Evolutionary conservation across 2,329 filamentous ascomycete genomes (phyloP), one percentile per base, ranked within the genome.

Genomic region (Trichoderma pleuroti): DNA sequence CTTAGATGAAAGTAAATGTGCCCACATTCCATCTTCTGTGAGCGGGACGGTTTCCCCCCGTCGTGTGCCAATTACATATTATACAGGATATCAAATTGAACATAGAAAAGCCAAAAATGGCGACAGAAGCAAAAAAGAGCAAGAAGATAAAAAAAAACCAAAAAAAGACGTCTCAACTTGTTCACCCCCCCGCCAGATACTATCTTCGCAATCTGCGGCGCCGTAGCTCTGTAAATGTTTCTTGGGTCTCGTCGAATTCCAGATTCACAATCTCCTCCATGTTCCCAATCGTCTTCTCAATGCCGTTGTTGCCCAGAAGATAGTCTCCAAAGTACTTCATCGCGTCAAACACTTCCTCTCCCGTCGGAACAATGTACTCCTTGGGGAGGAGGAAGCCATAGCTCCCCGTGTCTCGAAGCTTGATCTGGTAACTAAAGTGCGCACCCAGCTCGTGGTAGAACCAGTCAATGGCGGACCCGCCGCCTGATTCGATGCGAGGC

Each of bases 351-450:
- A 95, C 87, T 80, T 99, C 96, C 80, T 95, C 90, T 10, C 96
- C 95, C 0, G 93, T 96, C 0, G 95, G 94, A 3, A 97, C 84
- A 71, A 98, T 98, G 72, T 97, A 88, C 70, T 96, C 91, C 70
- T 88, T 91, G 0, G 96, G 96, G 5, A 98, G 84, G 61, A 99
- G 83, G 79, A 98, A 99, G 0, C 96, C 96, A 79, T 98, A 98
- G 78, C 90, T 96, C 11, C 96, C 96, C 0, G 92, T 96, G 79
- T 99, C 96, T 62, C 96, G 87, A 32, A 99, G 84, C 82, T 98
- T 98, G 81, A 96, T 91, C 84, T 98, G 96, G 79, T 97, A 98
- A 71, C 93, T 92, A 79, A 93, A 97, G 73, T 89, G 90, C 21
- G 95, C 92, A 60, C 86, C 84, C 72, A 98, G 82, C 76, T 97